A percentile compares a stretch with the other conserved stretches of the same genome.
Conservation (phyloP, 2,329 filamentous ascomycete genomes). For the Gaeumannomyces tritici region DNA sequence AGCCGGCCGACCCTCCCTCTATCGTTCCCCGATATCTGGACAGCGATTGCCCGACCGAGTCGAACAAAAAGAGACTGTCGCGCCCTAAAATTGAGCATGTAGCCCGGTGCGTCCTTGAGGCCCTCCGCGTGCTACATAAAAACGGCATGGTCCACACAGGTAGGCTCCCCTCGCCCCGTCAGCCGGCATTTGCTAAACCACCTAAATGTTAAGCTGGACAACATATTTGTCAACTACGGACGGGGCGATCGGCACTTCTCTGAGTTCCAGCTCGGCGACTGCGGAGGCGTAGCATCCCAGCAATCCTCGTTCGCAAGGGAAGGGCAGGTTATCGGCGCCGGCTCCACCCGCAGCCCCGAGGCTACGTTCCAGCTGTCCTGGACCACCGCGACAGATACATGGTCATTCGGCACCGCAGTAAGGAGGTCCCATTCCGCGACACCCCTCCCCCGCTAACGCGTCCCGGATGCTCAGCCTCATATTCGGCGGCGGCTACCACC, state of each 20-base stretch:
- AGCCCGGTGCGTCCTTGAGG: slow-evolving; percentile 13
- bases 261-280: slow-evolving; percentile 16
- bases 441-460: not conserved
- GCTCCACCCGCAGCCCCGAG: slow-evolving; percentile 15
- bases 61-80: slow-evolving; percentile 13
- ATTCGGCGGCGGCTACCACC: slow-evolving; percentile 13
- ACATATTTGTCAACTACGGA: slow-evolving; percentile 15
- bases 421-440: not conserved
- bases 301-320: slow-evolving; percentile 13
- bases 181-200: too few species aligned
- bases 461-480: slow-evolving; percentile 13
- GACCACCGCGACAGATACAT: slow-evolving; percentile 15
- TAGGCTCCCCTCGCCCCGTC: too few species aligned
- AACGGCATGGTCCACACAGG: slow-evolving; percentile 16
- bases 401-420: slow-evolving; percentile 17
- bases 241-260: slow-evolving; percentile 11
- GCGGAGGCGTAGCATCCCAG: slow-evolving; percentile 12
- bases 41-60: slow-evolving; percentile 14
- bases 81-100: slow-evolving; percentile 18
- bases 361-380: slow-evolving; percentile 13
- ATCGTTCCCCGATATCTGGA: slow-evolving; percentile 15
- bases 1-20: slow-evolving; percentile 13
- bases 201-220: slow-evolving; percentile 16
- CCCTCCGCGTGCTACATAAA: slow-evolving; percentile 12
- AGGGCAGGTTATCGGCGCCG: slow-evolving; percentile 13